A percentile compares a stretch with the other conserved stretches of the same genome.
Conservation (phyloP, 768 basidiomycete genomes). For the Xerocomellus amylosporus region DNA sequence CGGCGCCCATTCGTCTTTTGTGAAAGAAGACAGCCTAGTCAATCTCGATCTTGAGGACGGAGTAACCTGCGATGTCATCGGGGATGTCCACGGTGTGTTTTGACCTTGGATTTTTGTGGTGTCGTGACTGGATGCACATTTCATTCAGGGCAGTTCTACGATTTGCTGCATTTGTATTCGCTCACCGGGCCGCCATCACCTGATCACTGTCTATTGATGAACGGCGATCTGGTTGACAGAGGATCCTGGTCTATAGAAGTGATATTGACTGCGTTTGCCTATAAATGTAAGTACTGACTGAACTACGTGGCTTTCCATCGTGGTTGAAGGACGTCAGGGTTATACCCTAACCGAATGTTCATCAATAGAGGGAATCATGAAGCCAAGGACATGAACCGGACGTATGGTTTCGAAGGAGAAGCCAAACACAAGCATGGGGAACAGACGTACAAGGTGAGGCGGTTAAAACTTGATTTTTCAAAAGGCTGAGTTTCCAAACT, state of each 20-base stretch:
- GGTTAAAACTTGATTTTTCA: neutral
- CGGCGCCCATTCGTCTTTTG: conserved; percentile 74
- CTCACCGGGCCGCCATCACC: conserved; percentile 83
- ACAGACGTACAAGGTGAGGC: conserved; percentile 80
- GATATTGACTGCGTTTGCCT: conserved; percentile 88
- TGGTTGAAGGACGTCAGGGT: conserved; percentile 52
- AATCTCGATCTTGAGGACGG: conserved; percentile 72
- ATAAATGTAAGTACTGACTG: conserved; percentile 67
- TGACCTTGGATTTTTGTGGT: neutral
- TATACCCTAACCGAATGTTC: conserved; percentile 86
- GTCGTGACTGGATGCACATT: conserved; percentile 2
- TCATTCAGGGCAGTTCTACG: conserved; percentile 85
- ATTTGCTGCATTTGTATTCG: conserved; percentile 81
- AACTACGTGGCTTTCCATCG: neutral
- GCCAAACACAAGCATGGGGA: conserved; percentile 96
- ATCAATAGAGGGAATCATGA: conserved; percentile 98
- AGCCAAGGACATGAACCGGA: conserved; percentile 94
- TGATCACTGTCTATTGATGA: conserved; percentile 86
- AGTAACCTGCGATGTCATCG: conserved; percentile 87
- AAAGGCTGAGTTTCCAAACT: conserved; percentile 2
- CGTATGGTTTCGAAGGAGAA: conserved; percentile 94
- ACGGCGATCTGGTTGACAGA: conserved; percentile 95
- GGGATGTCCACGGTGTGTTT: conserved; percentile 84
- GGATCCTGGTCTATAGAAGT: conserved; percentile 97
- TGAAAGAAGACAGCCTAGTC: conserved; percentile 78